Conservation (phyloP, 352 stramenopile species). For the Globisporangium splendens region DNA sequence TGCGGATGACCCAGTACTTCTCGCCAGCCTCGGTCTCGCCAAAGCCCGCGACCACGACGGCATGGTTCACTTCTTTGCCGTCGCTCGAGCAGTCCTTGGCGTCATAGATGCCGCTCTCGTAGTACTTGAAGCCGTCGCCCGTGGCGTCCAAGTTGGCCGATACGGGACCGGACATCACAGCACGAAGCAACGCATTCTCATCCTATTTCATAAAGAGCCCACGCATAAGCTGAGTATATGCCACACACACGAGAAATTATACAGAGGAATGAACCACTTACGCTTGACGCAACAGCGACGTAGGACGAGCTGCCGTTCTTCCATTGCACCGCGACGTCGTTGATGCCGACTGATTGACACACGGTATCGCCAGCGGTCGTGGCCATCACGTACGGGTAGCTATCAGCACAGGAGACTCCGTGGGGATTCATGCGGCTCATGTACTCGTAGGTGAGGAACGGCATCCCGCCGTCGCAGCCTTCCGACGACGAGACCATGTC, state of each 20-base stretch:
- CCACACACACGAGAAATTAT: not conserved
- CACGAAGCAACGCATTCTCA: conserved; percentile 59
- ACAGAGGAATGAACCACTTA: not conserved
- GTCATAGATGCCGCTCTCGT: conserved; percentile 84
- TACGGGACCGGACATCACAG: conserved; percentile 61
- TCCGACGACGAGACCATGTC: conserved; percentile 78
- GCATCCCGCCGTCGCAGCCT: conserved; percentile 86
- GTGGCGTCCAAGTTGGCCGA: conserved; percentile 75
- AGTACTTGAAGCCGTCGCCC: conserved; percentile 79
- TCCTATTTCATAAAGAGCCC: conserved; percentile 13
- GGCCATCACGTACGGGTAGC: conserved; percentile 81
- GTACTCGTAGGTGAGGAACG: conserved; percentile 89
- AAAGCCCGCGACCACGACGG: conserved; percentile 84
- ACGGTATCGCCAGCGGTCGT: conserved; percentile 36
- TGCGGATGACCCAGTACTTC: conserved; percentile 88
- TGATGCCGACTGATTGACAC: conserved; percentile 25
- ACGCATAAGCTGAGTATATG: too few relatives aligned
- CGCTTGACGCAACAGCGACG: conserved; percentile 34
- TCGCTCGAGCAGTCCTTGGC: conserved; percentile 68
- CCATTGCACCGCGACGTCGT: conserved; percentile 51
- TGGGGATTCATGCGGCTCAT: conserved; percentile 52
- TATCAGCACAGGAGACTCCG: conserved; percentile 63
- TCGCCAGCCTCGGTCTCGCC: conserved; percentile 64
- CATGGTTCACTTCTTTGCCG: conserved; percentile 82
- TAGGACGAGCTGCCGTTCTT: conserved; percentile 44